phyloP scores from a whole-genome alignment of 2,329 filamentous ascomycete species.

The Claviceps cyperi region DNA sequence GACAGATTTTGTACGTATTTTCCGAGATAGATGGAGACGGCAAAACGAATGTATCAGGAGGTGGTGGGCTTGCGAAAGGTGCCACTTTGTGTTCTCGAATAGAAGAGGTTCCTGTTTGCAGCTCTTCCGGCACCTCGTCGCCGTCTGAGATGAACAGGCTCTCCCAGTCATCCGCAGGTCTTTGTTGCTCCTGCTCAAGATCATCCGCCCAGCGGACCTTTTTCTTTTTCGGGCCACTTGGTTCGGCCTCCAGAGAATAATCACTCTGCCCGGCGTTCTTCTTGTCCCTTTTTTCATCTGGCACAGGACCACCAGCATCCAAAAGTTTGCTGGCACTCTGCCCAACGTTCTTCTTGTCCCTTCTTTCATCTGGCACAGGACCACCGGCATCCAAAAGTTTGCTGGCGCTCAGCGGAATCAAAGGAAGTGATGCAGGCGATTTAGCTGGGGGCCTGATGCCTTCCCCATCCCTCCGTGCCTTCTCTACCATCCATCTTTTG shows the following conservation, averaged over 20 bases:
- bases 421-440: neutral
- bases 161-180: neutral
- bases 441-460: slow-evolving; percentile 2
- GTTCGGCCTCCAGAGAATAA: neutral
- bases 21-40: neutral
- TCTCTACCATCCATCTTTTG: slow-evolving; percentile 4
- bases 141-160: slow-evolving; percentile 4
- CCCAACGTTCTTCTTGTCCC: neutral
- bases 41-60: neutral
- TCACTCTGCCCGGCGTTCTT: neutral
- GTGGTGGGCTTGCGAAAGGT: neutral
- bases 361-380: neutral
- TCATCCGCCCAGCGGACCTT: slow-evolving; percentile 5
- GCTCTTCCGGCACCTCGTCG: neutral
- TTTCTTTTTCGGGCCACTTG: neutral
- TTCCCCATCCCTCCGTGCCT: slow-evolving; percentile 6
- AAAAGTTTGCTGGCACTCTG: no score
- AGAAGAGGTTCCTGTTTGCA: neutral
- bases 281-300: neutral
- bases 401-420: neutral
- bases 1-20: slow-evolving; percentile 5
- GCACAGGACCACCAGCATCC: neutral
- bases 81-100: neutral
- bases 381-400: neutral
- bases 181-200: neutral